Base-by-base conservation (phyloP, 2,329 filamentous ascomycete genomes). In the Alternaria ethzedia region DNA sequence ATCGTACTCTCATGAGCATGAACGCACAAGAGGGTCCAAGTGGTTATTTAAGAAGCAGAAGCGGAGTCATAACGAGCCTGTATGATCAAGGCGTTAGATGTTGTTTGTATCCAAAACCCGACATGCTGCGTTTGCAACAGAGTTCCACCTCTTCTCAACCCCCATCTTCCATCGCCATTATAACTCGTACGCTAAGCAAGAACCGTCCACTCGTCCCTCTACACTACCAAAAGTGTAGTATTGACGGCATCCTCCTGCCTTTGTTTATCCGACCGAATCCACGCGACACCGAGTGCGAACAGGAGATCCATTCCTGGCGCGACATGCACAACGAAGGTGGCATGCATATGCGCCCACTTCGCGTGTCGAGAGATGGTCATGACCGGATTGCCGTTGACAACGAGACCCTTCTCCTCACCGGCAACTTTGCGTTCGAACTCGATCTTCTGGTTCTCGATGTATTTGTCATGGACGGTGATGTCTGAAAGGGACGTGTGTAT, bases 301-400 rank as follows among this genome's bases (percentile, higher is more conserved):
- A 75, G 32, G 8, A 73, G 64, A 54, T 71, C 70, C 69, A 72
- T 72, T 2, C 69, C 68, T 5, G 69, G 63, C 20, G 71, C 67
- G 10, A 70, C 59, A 59, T 70, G 50, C 9, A 72, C 50, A 3
- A 63, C 5, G 41, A 69, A 64, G 23, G 64, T 45, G 2, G 66
- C 44, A 32, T 58, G 17, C 11, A 64, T 21, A 30, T 68, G 61
- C 21, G 54, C 55, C 65, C 57, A 66, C 28, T 46, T 36, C 12
- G 63, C 61, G n/a, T 56, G 36, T n/a, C 51, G 30, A 25, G 47
- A 63, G 28, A 69, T 65, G 4, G 59, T 70, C 15, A 64, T 65
- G 3, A 60, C 65, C 0, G 64, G 63, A 20, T 54, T 52, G 3
- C 64, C 66, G 20, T 71, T 66, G 12, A 63, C 54, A 10, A 73